Percentiles rank a stretch among this genome's conserved stretches.
These are phyloP conservation scores for Schizophyllum amplum DNA, from an alignment of 1,284 basidiomycete genomes.

Conservation along the genomic window DNA sequence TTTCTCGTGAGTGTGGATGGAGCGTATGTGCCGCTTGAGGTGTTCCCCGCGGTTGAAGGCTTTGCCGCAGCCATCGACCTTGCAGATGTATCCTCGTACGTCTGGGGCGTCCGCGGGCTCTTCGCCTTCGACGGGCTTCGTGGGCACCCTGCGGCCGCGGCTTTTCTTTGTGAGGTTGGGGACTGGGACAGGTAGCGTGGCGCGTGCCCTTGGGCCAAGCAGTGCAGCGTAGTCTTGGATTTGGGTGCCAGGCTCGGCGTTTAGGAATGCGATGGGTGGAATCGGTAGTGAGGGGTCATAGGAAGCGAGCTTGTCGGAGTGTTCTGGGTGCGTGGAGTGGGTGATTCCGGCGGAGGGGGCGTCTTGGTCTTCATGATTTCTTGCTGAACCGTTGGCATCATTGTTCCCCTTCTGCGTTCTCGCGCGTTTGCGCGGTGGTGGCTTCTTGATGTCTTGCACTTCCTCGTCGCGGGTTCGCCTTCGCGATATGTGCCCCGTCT, in stretches of 20 bases:
- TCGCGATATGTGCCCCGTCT: constrained; percentile 8
- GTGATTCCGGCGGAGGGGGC: neutral
- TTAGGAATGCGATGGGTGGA: neutral
- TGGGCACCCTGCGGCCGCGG: constrained; percentile 61
- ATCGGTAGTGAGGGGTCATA: too few species aligned
- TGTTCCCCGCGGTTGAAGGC: constrained; percentile 43
- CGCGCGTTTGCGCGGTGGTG: constrained; percentile 7
- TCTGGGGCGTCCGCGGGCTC: neutral
- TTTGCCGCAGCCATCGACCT: constrained; percentile 20
- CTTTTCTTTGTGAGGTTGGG: constrained; percentile 68
- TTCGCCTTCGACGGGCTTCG: constrained; percentile 21
- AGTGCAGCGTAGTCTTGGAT: neutral
- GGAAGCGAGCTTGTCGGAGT: neutral
- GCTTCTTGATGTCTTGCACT: constrained; percentile 1
- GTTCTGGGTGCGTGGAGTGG: neutral
- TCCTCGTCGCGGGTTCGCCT: constrained; percentile 9
- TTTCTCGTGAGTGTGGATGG: constrained; percentile 64
- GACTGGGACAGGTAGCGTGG: constrained; percentile 49
- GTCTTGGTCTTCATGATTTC: constrained; percentile 4
- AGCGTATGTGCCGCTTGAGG: constrained; percentile 57
- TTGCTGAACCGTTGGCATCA: neutral
- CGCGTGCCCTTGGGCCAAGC: constrained; percentile 15
- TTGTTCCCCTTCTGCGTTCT: constrained; percentile 3
- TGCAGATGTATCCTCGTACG: constrained; percentile 37
- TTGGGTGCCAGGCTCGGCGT: neutral